Evolutionary conservation across 2,329 filamentous ascomycete species (phyloP), one percentile per base, ranked within the genome.

Genomic region (Xylaria sp.): DNA sequence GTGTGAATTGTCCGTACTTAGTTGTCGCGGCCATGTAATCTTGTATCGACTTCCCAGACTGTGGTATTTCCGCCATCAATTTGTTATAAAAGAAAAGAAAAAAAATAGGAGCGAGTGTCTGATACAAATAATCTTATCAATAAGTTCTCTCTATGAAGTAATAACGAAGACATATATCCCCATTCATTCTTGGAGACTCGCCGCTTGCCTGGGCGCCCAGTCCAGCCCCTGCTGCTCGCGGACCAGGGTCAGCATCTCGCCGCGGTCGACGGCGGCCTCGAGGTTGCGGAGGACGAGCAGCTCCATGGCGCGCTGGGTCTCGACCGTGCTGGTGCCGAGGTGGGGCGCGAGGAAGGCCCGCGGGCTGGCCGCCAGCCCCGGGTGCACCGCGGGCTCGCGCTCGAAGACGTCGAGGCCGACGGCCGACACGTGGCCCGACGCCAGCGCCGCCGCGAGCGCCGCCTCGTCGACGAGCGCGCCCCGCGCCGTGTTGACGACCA

Each of bases 321-420:
- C 86, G 8, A 78, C 71, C 0, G 84, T 88, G 71, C 78, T 84
- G 0, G 86, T 90, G 0, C 87, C 87, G 73, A 90, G 80, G 64
- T 90, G 87, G 34, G 87, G 87, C 40, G 89, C 70, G 17, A 89
- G 72, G 50, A 88, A 73, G 0, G 86, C 84, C 57, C 82, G 77
- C 4, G 79, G 79, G 60, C 87, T 88, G 47, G 71, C 71, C 1
- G 88, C 50, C 16, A 90, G 71, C 1, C 80, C 81, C 1, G 82
- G 80, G 60, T 89, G 83, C 4, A 90, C 73, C 57, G 78, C 74
- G 0, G 87, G 87, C 68, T 85, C 82, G 45, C 71, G 61, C 64
- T 85, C 81, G 50, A 78, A 85, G 8, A 85, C 82, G 56, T 85
- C 82, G 26, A 85, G 64, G 0, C 82, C 83, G 0, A 74, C 79